Conservation (phyloP, 169 alveolate species). For the Plasmodium reichenowi region DNA sequence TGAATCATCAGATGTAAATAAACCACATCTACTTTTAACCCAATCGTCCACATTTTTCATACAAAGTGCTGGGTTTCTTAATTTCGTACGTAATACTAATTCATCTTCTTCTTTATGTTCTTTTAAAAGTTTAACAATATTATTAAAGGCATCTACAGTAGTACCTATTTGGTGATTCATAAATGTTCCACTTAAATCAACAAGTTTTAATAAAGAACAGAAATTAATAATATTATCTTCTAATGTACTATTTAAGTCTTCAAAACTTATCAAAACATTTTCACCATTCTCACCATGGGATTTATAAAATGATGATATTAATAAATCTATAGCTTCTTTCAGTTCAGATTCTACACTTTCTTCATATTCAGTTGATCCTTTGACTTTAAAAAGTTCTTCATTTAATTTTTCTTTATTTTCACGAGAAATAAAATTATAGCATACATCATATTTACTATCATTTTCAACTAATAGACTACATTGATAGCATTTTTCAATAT, state of each 20-base stretch:
- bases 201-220: constrained; percentile 3
- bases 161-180: constrained; percentile 5
- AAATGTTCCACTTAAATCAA: constrained; percentile 13
- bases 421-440: not conserved
- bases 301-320: not conserved
- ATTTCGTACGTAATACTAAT: not conserved
- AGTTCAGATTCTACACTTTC: not conserved
- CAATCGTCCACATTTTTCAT: constrained; percentile 11
- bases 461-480: not conserved
- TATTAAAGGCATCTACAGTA: not conserved
- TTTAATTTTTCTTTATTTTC: not conserved
- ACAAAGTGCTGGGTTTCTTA: constrained; percentile 15
- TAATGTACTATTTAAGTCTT: not conserved
- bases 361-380: not conserved
- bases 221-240: not conserved
- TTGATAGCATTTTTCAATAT: not conserved
- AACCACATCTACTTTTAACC: constrained; percentile 12
- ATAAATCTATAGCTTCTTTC: not conserved
- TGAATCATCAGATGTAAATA: not conserved
- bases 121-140: not conserved
- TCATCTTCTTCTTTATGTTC: not conserved
- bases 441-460: not conserved
- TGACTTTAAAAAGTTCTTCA: not conserved
- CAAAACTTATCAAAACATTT: not conserved
- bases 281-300: not conserved